A percentile compares a stretch with the other conserved stretches of the same genome.
Conservation (phyloP, 192 early-diverging fungal genomes). For the Mortierella alpina region DNA sequence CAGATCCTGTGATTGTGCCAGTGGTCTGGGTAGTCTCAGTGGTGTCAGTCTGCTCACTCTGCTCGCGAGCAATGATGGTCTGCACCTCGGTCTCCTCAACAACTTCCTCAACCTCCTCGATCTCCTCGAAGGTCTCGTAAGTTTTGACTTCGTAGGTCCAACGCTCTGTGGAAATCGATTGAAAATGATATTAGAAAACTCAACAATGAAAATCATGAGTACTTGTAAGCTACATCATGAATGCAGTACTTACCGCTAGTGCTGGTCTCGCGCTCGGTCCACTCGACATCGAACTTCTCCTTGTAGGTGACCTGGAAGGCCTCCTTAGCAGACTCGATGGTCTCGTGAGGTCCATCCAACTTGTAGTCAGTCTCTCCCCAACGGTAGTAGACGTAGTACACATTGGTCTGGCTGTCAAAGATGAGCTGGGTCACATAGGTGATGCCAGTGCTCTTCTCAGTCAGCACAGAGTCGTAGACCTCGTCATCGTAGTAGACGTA, state of each 20-base stretch:
- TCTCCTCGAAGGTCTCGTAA: slow-evolving; percentile 33
- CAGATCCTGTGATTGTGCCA: no score
- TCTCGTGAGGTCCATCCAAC: slow-evolving; percentile 36
- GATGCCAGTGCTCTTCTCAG: no score
- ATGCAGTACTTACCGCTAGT: slow-evolving; percentile 17
- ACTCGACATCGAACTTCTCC: slow-evolving; percentile 25
- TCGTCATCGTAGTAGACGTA: slow-evolving; percentile 35
- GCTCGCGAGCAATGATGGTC: slow-evolving; percentile 24
- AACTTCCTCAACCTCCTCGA: slow-evolving; percentile 36
- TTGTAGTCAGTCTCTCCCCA: slow-evolving; percentile 41
- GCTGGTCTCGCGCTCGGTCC: slow-evolving; percentile 19
- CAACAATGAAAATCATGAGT: background rate
- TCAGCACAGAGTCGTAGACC: slow-evolving; percentile 23
- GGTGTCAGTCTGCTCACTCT: slow-evolving; percentile 3
- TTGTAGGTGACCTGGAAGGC: slow-evolving; percentile 31
- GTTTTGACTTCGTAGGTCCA: slow-evolving; percentile 37
- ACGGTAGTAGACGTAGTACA: no score
- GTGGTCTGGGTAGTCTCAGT: no score
- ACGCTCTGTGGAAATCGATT: slow-evolving; percentile 6
- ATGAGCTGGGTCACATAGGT: slow-evolving; percentile 10
- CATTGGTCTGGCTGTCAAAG: slow-evolving; percentile 22
- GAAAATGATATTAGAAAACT: background rate
- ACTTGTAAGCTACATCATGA: background rate
- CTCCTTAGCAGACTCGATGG: slow-evolving; percentile 33
- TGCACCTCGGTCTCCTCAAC: slow-evolving; percentile 32